Conservation (phyloP, 1,284 basidiomycete species). For the Pisolithus thermaeus region DNA sequence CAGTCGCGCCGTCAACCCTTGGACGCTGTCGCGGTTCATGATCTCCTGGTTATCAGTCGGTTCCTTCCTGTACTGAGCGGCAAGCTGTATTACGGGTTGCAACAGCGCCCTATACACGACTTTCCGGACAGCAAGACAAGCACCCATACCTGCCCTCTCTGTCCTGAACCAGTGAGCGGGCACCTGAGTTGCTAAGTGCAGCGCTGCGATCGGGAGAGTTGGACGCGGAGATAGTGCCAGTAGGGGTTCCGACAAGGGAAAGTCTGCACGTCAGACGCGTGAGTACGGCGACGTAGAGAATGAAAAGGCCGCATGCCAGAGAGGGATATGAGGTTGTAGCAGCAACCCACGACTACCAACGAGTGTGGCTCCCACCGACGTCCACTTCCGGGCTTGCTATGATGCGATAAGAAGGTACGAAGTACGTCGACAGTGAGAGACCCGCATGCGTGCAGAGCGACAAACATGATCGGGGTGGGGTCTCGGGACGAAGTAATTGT, state of each 20-base stretch:
- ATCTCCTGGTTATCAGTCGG: not conserved
- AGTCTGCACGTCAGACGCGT: conserved; percentile 28
- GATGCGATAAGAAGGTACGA: conserved; percentile 30
- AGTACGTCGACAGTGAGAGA: conserved; percentile 43
- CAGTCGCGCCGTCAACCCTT: conserved; percentile 2
- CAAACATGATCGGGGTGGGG: conserved; percentile 47
- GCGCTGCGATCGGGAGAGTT: conserved; percentile 30
- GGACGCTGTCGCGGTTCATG: too few species aligned
- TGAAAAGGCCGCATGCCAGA: conserved; percentile 28
- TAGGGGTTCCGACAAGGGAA: conserved; percentile 34
- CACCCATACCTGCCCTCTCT: conserved; percentile 15
- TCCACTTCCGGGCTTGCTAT: conserved; percentile 6
- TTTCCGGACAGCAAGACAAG: conserved; percentile 50
- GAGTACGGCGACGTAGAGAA: not conserved
- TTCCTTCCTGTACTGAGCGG: not conserved
- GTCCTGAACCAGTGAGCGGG: conserved; percentile 36
- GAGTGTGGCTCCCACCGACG: conserved; percentile 35
- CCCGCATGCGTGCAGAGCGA: conserved; percentile 59
- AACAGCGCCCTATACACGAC: conserved; percentile 61
- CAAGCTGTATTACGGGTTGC: conserved; percentile 20
- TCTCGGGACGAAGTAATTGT: not conserved
- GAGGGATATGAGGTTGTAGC: conserved; percentile 44
- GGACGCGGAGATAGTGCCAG: conserved; percentile 15
- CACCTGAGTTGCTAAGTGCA: conserved; percentile 53
- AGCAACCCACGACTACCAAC: conserved; percentile 45